Evolutionary conservation across 2,329 filamentous ascomycete species (phyloP).

Genomic region (Talaromyces pinophilus): DNA sequence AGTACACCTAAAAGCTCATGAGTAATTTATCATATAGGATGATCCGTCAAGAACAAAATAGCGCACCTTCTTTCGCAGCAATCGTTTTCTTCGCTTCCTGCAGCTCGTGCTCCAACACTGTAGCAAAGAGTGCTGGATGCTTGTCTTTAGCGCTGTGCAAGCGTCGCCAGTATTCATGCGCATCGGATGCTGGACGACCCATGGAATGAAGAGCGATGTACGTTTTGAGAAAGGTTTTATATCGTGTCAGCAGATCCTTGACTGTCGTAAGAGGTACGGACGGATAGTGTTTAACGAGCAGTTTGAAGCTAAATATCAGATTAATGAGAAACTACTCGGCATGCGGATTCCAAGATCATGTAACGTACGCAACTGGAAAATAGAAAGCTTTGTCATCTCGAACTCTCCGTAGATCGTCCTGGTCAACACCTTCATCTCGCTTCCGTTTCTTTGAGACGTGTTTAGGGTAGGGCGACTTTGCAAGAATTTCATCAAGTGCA

Average conservation of each 20-base stretch:
- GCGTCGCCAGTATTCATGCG: constrained; percentile 12
- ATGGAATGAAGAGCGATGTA: constrained; percentile 31
- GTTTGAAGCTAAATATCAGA: constrained; percentile 28
- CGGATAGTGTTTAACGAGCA: constrained; percentile 40
- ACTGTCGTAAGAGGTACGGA: constrained; percentile 42
- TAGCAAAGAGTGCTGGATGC: background rate
- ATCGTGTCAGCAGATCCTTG: constrained; percentile 34
- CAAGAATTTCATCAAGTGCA: constrained; percentile 48
- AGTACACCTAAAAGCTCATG: constrained; percentile 8
- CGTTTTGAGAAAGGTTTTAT: constrained; percentile 34
- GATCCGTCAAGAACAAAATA: background rate
- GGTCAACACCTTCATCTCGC: background rate
- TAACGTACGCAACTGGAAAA: constrained; percentile 29
- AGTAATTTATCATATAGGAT: background rate
- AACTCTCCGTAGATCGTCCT: background rate
- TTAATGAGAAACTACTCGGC: background rate
- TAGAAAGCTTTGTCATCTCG: constrained; percentile 25
- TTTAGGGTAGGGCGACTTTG: constrained; percentile 46
- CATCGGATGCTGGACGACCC: constrained; percentile 26
- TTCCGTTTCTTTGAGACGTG: constrained; percentile 42
- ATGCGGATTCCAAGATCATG: background rate
- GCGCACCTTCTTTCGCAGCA: constrained; percentile 27
- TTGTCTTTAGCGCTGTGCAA: constrained; percentile 11
- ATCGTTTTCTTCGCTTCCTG: constrained; percentile 31
- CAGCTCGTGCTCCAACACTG: constrained; percentile 29